phyloP scores from a whole-genome alignment of 768 basidiomycete species.

The Dioszegia aurantiaca region DNA sequence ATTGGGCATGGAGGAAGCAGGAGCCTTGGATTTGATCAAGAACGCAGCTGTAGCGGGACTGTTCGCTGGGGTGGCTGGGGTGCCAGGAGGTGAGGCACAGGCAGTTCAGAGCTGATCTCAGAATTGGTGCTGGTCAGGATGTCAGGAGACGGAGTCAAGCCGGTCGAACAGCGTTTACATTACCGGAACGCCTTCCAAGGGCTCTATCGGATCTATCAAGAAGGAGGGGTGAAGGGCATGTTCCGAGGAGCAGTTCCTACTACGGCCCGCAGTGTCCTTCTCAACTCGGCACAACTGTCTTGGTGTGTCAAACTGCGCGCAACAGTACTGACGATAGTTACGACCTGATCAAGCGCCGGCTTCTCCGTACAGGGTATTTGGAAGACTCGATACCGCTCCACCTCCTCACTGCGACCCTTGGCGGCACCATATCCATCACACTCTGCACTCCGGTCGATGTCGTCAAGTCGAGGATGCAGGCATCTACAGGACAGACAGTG shows the following conservation, averaged over 20 bases:
- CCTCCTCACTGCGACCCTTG: constrained; percentile 20
- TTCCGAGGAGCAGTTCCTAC: constrained; percentile 21
- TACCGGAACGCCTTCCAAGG: constrained; percentile 25
- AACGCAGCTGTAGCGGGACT: constrained; percentile 25
- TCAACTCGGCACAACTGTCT: constrained; percentile 25
- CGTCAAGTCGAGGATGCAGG: constrained; percentile 29
- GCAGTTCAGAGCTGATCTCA: neutral
- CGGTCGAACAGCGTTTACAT: constrained; percentile 15
- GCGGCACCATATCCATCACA: constrained; percentile 25
- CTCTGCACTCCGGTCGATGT: constrained; percentile 27
- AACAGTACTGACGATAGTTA: constrained; percentile 12
- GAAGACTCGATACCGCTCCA: constrained; percentile 20
- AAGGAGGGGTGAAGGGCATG: constrained; percentile 22
- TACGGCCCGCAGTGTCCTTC: constrained; percentile 18
- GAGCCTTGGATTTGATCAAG: constrained; percentile 11
- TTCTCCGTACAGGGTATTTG: constrained; percentile 19
- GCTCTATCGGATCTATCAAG: constrained; percentile 18
- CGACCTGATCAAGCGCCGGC: constrained; percentile 24
- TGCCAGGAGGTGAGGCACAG: constrained; percentile 20
- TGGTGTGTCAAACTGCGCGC: constrained; percentile 13
- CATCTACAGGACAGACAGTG: constrained; percentile 10
- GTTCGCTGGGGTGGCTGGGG: constrained; percentile 24
- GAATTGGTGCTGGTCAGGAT: constrained; percentile 30
- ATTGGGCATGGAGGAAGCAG: neutral
- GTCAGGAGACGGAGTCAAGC: constrained; percentile 24